These are phyloP conservation scores for Usnea hakonensis DNA, from an alignment of 495 filamentous ascomycete species.

Conservation along the genomic window DNA sequence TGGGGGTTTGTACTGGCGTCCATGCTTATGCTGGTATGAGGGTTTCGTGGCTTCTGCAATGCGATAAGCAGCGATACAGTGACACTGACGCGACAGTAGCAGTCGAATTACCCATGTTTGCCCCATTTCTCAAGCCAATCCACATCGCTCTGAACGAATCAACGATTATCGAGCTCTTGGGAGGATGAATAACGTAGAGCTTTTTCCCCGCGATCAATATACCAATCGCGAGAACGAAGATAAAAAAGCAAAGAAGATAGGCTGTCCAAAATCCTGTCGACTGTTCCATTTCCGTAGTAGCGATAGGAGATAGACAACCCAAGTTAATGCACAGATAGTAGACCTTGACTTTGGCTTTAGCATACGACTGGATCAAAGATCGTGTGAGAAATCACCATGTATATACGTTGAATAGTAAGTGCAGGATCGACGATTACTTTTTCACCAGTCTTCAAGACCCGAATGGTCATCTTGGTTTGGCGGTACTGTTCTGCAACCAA, in stretches of 20 bases:
- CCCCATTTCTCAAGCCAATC: slow-evolving; percentile 46
- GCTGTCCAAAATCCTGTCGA: slow-evolving; percentile 66
- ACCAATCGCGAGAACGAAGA: slow-evolving; percentile 48
- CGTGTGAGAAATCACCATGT: too few relatives aligned
- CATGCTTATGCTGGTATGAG: slow-evolving; percentile 43
- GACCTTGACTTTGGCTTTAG: slow-evolving; percentile 23
- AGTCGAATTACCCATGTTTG: slow-evolving; percentile 22
- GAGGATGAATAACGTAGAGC: slow-evolving; percentile 52
- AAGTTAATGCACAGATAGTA: slow-evolving; percentile 76
- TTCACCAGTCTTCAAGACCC: too few relatives aligned
- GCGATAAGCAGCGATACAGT: slow-evolving; percentile 16
- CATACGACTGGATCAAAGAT: neutral
- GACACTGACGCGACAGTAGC: neutral
- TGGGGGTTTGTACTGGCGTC: slow-evolving; percentile 31
- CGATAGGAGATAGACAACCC: slow-evolving; percentile 56
- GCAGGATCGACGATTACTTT: too few relatives aligned
- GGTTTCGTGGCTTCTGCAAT: slow-evolving; percentile 48
- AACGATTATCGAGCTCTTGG: slow-evolving; percentile 54
- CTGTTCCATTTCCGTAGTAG: slow-evolving; percentile 58
- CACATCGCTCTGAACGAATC: slow-evolving; percentile 55
- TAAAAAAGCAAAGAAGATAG: slow-evolving; percentile 59
- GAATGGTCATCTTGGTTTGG: too few relatives aligned
- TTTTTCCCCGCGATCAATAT: slow-evolving; percentile 50
- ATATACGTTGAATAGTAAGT: too few relatives aligned
- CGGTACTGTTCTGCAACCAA: too few relatives aligned